Conservation (phyloP, 257 asterid genomes). For the Forsythia suspensa region DNA sequence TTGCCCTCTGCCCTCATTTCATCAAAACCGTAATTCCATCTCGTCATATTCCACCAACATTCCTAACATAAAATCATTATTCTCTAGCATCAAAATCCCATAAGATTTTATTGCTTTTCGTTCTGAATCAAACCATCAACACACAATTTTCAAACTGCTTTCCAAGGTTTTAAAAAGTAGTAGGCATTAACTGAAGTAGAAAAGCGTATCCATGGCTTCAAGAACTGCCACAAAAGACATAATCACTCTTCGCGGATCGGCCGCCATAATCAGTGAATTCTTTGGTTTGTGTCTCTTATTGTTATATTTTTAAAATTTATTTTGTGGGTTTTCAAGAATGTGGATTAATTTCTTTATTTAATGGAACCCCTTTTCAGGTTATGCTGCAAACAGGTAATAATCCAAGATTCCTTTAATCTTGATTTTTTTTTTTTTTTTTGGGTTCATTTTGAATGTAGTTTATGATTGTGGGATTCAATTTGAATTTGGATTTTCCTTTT, state of each 20-base stretch:
- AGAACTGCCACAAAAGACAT: conserved; percentile 76
- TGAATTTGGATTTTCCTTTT: not conserved
- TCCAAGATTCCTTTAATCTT: not conserved
- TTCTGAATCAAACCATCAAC: no score
- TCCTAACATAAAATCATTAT: conserved; percentile 38
- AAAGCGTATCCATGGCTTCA: conserved; percentile 54
- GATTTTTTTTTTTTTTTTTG: not conserved
- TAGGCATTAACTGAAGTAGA: no score
- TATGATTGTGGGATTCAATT: conserved; percentile 3
- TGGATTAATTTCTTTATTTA: conserved; percentile 16
- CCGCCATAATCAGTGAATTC: conserved; percentile 88
- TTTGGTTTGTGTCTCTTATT: conserved; percentile 48
- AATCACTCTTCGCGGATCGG: conserved; percentile 87
- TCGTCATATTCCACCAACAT: not conserved
- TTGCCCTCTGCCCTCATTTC: not conserved
- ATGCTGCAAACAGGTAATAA: conserved; percentile 84
- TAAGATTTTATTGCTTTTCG: not conserved
- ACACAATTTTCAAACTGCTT: no score
- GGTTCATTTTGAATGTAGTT: not conserved
- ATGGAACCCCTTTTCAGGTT: conserved; percentile 47
- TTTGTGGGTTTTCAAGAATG: not conserved
- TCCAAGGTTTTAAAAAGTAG: no score
- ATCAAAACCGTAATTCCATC: conserved; percentile 29
- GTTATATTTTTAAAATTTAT: not conserved
- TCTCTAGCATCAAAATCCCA: conserved; percentile 30